Conservation (phyloP, 768 basidiomycete genomes). For the Lactifluus hygrophoroides region DNA sequence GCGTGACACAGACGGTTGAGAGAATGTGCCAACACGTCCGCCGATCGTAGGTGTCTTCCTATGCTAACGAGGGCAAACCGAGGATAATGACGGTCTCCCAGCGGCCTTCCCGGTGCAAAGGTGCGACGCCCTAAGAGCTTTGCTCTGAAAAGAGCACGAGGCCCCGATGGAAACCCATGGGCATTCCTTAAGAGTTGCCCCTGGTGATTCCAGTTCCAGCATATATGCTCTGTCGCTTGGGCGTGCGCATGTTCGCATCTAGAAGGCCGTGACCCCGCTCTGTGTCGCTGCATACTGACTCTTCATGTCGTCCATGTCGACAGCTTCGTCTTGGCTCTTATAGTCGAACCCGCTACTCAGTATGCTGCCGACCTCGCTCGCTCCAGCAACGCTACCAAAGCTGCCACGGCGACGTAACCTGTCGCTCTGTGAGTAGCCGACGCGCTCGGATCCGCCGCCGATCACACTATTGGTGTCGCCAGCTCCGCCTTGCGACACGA, state of each 20-base stretch:
- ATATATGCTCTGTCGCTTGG: neutral
- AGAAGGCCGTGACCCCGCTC: slow-evolving; percentile 80
- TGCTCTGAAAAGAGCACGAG: neutral
- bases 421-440: slow-evolving; percentile 89
- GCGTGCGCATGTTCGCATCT: slow-evolving; percentile 23
- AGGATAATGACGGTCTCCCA: neutral
- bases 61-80: neutral
- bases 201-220: neutral
- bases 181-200: neutral
- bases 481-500: slow-evolving; percentile 86
- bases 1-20: neutral
- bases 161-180: neutral
- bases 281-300: slow-evolving; percentile 83
- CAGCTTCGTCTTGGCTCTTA: slow-evolving; percentile 82
- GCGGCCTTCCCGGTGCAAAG: slow-evolving; percentile 2
- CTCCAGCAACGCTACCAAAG: slow-evolving; percentile 66
- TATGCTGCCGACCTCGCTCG: slow-evolving; percentile 65
- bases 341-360: slow-evolving; percentile 63
- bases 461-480: slow-evolving; percentile 44
- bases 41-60: neutral
- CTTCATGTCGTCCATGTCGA: slow-evolving; percentile 80
- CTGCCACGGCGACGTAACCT: slow-evolving; percentile 70
- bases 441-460: slow-evolving; percentile 35
- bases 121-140: slow-evolving; percentile 8
- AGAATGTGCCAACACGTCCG: neutral